phyloP scores from a whole-genome alignment of 73 alveolate genomes.

The Chromera velia region DNA sequence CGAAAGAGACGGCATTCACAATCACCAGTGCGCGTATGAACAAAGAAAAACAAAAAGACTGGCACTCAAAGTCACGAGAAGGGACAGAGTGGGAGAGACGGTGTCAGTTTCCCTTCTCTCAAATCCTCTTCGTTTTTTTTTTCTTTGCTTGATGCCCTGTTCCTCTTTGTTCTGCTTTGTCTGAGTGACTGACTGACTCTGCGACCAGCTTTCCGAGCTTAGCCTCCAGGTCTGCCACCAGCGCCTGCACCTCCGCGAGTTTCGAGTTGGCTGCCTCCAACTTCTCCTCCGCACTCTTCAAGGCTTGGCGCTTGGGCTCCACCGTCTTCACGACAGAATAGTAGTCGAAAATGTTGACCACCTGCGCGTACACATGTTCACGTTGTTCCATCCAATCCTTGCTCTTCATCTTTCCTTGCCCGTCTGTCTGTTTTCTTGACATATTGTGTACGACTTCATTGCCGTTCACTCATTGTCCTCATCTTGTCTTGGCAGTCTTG shows the following conservation, averaged over 20 bases:
- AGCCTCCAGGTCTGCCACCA: conserved; percentile 40
- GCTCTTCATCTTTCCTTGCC: not conserved
- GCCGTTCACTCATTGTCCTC: too few relatives aligned
- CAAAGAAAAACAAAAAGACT: too few relatives aligned
- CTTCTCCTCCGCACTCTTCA: conserved; percentile 78
- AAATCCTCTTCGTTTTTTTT: not conserved
- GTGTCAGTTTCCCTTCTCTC: too few relatives aligned
- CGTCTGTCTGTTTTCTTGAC: not conserved
- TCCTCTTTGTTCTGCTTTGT: not conserved
- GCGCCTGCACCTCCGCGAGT: conserved; percentile 24
- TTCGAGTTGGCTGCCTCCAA: conserved; percentile 48
- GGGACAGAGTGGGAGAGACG: too few relatives aligned
- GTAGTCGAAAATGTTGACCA: conserved; percentile 80
- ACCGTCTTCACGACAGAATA: conserved; percentile 95
- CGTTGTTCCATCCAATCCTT: conserved; percentile 38
- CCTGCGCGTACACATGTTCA: conserved; percentile 71
- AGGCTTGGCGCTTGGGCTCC: conserved; percentile 95
- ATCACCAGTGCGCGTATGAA: too few relatives aligned
- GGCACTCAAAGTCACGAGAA: too few relatives aligned
- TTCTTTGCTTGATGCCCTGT: not conserved
- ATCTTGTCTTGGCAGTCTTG: too few relatives aligned
- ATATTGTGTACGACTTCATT: not conserved
- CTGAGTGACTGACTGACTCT: conserved; percentile 25
- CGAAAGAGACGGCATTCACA: too few relatives aligned
- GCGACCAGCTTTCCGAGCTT: conserved; percentile 39